phyloP scores from a whole-genome alignment of 306 rosid species.

The Parietaria judaica region DNA sequence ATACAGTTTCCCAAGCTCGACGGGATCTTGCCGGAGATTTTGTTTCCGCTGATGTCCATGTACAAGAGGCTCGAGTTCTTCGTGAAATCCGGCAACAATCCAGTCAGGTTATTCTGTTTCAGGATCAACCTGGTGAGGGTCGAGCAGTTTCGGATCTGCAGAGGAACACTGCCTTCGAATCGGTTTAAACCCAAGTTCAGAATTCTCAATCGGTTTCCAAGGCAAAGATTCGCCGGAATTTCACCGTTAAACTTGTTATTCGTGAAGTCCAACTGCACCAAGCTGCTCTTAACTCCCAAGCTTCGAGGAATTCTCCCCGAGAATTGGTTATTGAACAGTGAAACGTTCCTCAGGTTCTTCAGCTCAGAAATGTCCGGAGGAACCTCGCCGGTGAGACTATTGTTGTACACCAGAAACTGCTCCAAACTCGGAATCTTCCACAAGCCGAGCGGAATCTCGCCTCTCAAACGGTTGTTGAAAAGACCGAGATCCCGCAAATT shows the following conservation, averaged over 20 bases:
- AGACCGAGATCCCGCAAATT: constrained; percentile 39
- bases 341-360: constrained; percentile 47
- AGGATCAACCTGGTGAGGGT: constrained; percentile 60
- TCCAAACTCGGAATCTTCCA: constrained; percentile 76
- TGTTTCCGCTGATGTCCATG: constrained; percentile 49
- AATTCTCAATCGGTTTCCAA: constrained; percentile 36
- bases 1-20: constrained; percentile 55
- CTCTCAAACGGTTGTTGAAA: constrained; percentile 44
- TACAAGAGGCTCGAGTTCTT: constrained; percentile 24
- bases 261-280: constrained; percentile 47
- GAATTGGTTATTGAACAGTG: constrained; percentile 59
- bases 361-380: constrained; percentile 65
- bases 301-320: constrained; percentile 66
- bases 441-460: constrained; percentile 66
- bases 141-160: constrained; percentile 54
- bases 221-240: constrained; percentile 74
- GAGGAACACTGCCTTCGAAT: constrained; percentile 56
- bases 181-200: constrained; percentile 53
- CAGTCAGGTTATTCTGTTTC: constrained; percentile 35
- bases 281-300: constrained; percentile 66
- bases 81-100: constrained; percentile 54
- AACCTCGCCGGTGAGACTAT: constrained; percentile 60
- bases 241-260: constrained; percentile 53
- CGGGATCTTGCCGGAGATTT: constrained; percentile 48
- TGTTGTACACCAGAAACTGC: constrained; percentile 47